Evolutionary conservation across 73 alveolate species (phyloP).

Genomic region (Paramecium biaurelia): DNA sequence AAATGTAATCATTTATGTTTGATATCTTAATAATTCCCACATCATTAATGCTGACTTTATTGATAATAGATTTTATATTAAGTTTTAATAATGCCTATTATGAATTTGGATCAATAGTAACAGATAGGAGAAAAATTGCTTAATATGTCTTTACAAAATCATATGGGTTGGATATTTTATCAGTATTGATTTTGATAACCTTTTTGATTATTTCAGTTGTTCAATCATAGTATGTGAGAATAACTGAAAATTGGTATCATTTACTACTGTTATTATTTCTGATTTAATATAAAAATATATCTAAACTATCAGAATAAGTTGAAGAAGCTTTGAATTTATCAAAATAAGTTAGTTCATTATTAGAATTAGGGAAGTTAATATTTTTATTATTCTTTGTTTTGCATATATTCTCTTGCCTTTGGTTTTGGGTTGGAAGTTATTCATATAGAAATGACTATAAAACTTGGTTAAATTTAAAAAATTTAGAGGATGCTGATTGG

Average conservation of each 20-base stretch:
- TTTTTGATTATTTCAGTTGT: not conserved
- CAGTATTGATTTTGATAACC: not conserved
- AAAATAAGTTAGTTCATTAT: slow-evolving; percentile 20
- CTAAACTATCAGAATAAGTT: not conserved
- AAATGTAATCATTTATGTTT: not conserved
- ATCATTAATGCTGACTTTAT: not conserved
- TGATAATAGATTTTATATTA: not conserved
- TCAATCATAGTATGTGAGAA: not conserved
- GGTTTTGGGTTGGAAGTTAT: slow-evolving; percentile 38
- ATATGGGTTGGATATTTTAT: not conserved
- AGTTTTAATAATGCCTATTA: slow-evolving; percentile 48
- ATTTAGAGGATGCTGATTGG: not conserved
- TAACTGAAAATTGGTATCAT: slow-evolving; percentile 35
- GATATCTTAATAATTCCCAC: not conserved
- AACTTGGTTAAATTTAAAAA: not conserved
- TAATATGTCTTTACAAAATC: not conserved
- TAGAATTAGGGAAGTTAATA: slow-evolving; percentile 10
- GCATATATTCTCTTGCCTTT: slow-evolving; percentile 17
- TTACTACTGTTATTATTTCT: not conserved
- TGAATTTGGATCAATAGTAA: slow-evolving; percentile 31
- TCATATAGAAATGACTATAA: not conserved
- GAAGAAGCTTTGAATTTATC: slow-evolving; percentile 54
- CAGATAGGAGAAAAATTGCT: slow-evolving; percentile 21
- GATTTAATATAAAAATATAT: not conserved
- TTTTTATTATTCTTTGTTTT: not conserved